A percentile compares a stretch with the other conserved stretches of the same genome.
These are phyloP conservation scores for Hebeloma cylindrosporum DNA, from an alignment of 768 basidiomycete genomes.

Conservation along the genomic window DNA sequence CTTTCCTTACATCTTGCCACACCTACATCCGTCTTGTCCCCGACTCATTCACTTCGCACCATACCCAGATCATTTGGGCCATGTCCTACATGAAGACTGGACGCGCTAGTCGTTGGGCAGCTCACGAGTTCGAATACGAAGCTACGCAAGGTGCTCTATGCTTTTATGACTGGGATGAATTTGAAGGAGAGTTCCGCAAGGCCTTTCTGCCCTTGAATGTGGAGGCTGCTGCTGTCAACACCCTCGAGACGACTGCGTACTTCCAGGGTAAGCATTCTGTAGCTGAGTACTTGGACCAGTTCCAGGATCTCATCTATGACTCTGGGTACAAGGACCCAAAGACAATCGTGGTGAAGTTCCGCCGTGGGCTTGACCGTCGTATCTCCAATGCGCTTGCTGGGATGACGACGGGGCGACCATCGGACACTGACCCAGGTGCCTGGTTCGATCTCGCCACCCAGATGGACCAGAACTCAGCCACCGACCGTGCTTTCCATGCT, in stretches of 20 bases:
- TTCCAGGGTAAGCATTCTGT: constrained; percentile 9
- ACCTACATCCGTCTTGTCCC: constrained; percentile 1
- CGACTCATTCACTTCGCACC: neutral
- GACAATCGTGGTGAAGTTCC: constrained; percentile 6
- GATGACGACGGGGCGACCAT: neutral
- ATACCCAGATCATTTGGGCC: constrained; percentile 1
- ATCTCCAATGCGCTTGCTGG: neutral
- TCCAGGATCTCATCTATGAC: constrained; percentile 12
- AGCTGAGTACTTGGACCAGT: constrained; percentile 21
- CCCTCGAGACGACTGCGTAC: constrained; percentile 9
- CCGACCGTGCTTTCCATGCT: constrained; percentile 1
- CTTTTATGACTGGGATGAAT: constrained; percentile 5
- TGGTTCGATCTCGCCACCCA: neutral
- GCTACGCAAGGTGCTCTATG: neutral
- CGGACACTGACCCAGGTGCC: neutral
- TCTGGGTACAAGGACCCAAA: constrained; percentile 12
- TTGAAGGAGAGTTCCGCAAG: constrained; percentile 2
- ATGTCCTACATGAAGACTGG: constrained; percentile 9
- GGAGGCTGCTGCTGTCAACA: neutral
- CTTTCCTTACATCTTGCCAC: constrained; percentile 5
- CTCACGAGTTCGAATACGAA: neutral
- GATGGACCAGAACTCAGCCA: constrained; percentile 1
- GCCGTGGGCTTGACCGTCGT: neutral
- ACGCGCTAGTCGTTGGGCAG: constrained; percentile 2
- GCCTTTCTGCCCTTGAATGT: constrained; percentile 3